Evolutionary conservation across 2,329 filamentous ascomycete species (phyloP), one percentile per base, ranked within the genome.

Genomic region (Cytospora piceae): DNA sequence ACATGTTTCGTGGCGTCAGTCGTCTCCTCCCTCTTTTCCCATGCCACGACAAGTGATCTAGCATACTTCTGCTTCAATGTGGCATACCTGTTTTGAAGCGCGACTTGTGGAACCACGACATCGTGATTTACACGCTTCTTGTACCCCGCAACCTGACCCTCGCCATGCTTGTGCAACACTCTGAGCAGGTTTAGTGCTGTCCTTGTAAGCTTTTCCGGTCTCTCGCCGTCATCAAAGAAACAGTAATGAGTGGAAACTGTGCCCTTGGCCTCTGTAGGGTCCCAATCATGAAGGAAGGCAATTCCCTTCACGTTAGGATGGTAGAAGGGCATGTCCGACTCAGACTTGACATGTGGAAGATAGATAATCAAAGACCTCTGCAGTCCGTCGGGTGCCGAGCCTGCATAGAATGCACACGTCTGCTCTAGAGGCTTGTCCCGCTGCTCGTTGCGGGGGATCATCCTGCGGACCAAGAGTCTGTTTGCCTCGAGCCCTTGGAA

Each of bases 1-100:
- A 98, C 93, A 74, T 98, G 94, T 76, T 98, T 99, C 20, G 82
- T 82, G 0, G 94, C 92, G 74, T 96, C 93, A 0, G 94, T 98
- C 60, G 85, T 85, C 79, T 98, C 95, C 17, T 88, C 88, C 95
- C 94, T 85, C 79, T 98, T 95, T 20, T 88, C 88, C 95, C 94
- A 99, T 1, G 78, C 80, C n/a, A 85, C 77, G 17, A 93, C 89
- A 15, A 99, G 79, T 1, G 77, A 73, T 24, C 86, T 84, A 0
- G 92, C 93, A 74, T 98, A 93, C 71, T 86, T 90, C 61, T 86
- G 81, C 78, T 98, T 98, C 8, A 99, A 83, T 22, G 83, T 81
- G 0, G 89, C 83, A 74, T 97, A 98, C 0, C 90, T 94, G 72
- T 94, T 87, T 74, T 98, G 94, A 61, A 96, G 88, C 0, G 82